phyloP scores from a whole-genome alignment of 2,329 filamentous ascomycete species.

The Verruconis gallopava region DNA sequence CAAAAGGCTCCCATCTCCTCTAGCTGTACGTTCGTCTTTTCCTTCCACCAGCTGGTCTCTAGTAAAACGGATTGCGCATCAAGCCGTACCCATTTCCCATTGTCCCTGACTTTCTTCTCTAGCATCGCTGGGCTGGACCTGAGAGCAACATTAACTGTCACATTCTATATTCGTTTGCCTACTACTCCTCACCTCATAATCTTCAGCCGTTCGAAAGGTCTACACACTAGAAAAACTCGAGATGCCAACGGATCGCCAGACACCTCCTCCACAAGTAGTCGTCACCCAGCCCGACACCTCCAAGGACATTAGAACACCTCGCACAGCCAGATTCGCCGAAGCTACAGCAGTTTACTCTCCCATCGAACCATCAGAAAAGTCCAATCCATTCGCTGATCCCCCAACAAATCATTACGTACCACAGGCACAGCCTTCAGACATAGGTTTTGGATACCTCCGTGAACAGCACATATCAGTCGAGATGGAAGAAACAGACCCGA shows the following conservation, averaged over 20 bases:
- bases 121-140: constrained; percentile 6
- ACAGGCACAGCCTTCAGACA: constrained; percentile 64
- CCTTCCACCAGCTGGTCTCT: constrained; percentile 7
- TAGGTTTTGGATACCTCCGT: constrained; percentile 85
- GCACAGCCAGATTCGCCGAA: constrained; percentile 69
- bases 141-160: not conserved
- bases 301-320: constrained; percentile 44
- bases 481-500: constrained; percentile 38
- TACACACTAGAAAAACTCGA: not conserved
- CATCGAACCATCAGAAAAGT: constrained; percentile 39
- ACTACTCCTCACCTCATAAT: not conserved
- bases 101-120: not conserved
- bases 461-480: constrained; percentile 39
- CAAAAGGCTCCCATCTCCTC: constrained; percentile 6
- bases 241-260: constrained; percentile 6
- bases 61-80: constrained; percentile 4
- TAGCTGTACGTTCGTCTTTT: not conserved
- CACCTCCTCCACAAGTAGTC: constrained; percentile 3
- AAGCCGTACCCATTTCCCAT: not conserved
- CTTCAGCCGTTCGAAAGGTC: not conserved
- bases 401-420: constrained; percentile 43
- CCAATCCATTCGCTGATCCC: constrained; percentile 47
- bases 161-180: not conserved
- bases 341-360: constrained; percentile 69
- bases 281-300: constrained; percentile 1